These are phyloP conservation scores for Wickerhamiella lipophila DNA, from an alignment of 805 yeast species.

Conservation along the genomic window DNA sequence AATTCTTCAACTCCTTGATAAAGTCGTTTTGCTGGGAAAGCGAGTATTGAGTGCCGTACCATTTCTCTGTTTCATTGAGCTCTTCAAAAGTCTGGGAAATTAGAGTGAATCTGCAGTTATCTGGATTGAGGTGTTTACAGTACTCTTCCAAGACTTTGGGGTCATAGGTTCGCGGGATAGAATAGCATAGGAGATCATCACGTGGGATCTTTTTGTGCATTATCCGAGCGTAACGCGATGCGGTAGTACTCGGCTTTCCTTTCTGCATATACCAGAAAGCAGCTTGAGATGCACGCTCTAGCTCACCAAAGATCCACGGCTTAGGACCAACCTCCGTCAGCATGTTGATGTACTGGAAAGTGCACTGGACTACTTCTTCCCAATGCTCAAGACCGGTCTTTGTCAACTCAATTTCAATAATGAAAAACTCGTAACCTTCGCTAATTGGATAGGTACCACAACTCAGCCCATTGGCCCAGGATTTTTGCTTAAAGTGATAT, in stretches of 20 bases:
- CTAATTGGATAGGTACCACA: conserved; percentile 50
- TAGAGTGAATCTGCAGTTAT: conserved; percentile 49
- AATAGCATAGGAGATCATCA: conserved; percentile 44
- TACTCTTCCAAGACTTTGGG: conserved; percentile 41
- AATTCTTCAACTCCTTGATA: conserved; percentile 24
- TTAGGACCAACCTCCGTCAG: conserved; percentile 48
- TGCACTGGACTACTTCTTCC: conserved; percentile 42
- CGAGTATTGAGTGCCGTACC: conserved; percentile 84
- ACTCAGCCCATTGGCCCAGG: conserved; percentile 71
- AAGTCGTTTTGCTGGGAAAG: conserved; percentile 34
- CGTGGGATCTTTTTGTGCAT: conserved; percentile 58
- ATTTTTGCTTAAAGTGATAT: conserved; percentile 50
- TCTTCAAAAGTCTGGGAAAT: conserved; percentile 41
- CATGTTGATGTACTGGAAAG: conserved; percentile 65
- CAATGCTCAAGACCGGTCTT: conserved; percentile 50
- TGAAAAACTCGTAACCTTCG: conserved; percentile 52
- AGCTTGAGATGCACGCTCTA: conserved; percentile 52
- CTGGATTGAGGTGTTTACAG: conserved; percentile 38
- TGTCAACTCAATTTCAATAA: conserved; percentile 66
- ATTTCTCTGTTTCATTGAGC: conserved; percentile 46
- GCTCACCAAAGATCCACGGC: conserved; percentile 69
- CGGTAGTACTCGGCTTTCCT: conserved; percentile 56
- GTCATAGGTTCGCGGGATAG: conserved; percentile 47
- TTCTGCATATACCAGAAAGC: conserved; percentile 75
- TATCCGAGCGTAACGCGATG: conserved; percentile 48